Evolutionary conservation across 352 stramenopile genomes (phyloP).

Genomic region (Thalassiosira oceanica): DNA sequence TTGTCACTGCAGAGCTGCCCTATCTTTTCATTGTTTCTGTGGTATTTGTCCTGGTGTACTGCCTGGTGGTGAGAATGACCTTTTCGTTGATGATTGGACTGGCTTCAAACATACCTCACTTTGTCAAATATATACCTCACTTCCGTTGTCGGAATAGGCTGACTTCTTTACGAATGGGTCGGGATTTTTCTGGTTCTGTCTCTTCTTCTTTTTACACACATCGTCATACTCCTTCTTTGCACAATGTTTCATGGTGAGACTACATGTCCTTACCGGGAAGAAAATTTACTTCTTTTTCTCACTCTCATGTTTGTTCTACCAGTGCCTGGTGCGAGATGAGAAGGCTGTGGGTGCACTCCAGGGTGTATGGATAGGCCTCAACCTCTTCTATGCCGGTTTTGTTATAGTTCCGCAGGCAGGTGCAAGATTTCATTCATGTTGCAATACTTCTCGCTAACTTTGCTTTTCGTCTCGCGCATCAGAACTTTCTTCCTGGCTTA

Average conservation of each 20-base stretch:
- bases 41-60: slow-evolving; percentile 39
- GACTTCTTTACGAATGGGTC: slow-evolving; percentile 32
- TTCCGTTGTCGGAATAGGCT: slow-evolving; percentile 15
- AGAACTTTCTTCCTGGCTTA: too few species aligned
- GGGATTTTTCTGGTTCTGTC: slow-evolving; percentile 38
- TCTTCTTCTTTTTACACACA: slow-evolving; percentile 73
- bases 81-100: too few species aligned
- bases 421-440: too few species aligned
- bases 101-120: not conserved
- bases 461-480: too few species aligned
- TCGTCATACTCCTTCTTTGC: slow-evolving; percentile 74
- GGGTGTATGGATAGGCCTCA: slow-evolving; percentile 64
- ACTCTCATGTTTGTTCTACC: too few species aligned
- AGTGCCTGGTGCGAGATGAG: slow-evolving; percentile 60
- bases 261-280: too few species aligned
- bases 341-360: slow-evolving; percentile 62
- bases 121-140: not conserved
- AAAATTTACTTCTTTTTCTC: too few species aligned
- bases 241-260: slow-evolving; percentile 77
- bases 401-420: slow-evolving; percentile 70
- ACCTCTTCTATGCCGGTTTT: slow-evolving; percentile 58
- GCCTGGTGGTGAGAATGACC: slow-evolving; percentile 27
- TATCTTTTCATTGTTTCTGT: slow-evolving; percentile 53
- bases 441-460: too few species aligned
- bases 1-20: slow-evolving; percentile 82